These are phyloP conservation scores for Gardenia jasminoides DNA, from an alignment of 257 asterid species.

Conservation along the genomic window DNA sequence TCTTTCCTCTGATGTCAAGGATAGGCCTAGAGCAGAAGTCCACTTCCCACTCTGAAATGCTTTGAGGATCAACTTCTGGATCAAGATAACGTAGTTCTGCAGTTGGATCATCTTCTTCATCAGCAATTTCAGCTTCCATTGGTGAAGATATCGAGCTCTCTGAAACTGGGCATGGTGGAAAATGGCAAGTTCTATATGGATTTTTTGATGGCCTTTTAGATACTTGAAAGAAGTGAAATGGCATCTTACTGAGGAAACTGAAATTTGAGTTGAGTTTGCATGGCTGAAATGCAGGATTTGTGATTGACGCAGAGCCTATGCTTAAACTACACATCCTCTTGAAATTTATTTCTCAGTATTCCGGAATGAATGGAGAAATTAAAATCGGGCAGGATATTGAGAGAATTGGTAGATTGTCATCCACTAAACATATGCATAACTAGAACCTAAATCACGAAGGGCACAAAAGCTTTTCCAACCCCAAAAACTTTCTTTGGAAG, in stretches of 20 bases:
- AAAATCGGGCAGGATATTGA: background rate
- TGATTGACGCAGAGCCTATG: conserved; percentile 42
- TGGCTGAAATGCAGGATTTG: conserved; percentile 19
- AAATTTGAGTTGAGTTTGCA: conserved; percentile 40
- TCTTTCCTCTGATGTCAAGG: conserved; percentile 92
- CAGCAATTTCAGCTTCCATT: conserved; percentile 37
- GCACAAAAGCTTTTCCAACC: background rate
- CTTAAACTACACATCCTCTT: conserved; percentile 58
- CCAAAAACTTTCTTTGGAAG: background rate
- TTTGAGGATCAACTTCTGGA: conserved; percentile 71
- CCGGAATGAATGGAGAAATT: background rate
- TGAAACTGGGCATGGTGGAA: conserved; percentile 49
- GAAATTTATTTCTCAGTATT: background rate
- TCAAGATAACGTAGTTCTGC: conserved; percentile 77
- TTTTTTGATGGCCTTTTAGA: conserved; percentile 19
- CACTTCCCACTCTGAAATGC: conserved; percentile 88
- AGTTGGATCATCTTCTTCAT: conserved; percentile 67
- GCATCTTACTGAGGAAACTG: conserved; percentile 35
- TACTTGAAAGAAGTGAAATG: conserved; percentile 24
- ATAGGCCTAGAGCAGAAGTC: conserved; percentile 97
- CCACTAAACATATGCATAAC: background rate
- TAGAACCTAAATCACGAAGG: background rate
- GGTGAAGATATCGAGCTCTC: conserved; percentile 67
- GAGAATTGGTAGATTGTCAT: background rate
- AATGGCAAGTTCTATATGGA: conserved; percentile 29